Evolutionary conservation across 2,329 filamentous ascomycete genomes (phyloP), one percentile per base, ranked within the genome.

Genomic region (Colletotrichum lini): DNA sequence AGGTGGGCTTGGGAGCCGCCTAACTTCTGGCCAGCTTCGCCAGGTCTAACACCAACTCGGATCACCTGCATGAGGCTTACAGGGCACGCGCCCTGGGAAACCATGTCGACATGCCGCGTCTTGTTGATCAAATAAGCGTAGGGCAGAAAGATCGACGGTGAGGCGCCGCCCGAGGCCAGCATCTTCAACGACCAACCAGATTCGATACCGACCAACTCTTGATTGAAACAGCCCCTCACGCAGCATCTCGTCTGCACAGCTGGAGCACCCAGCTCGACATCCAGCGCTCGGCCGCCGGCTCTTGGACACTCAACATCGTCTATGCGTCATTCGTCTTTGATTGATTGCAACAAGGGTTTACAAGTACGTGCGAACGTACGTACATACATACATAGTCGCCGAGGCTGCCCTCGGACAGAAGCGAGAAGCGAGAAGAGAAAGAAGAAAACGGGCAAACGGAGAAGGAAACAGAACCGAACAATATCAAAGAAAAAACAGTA

Each of bases 51-150:
- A 30, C 30, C 30, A 30, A 30, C 30, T 30, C 21, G 30, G 60
- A 53, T 70, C 68, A 71, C 65, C 68, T n/a, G 68, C 58, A 71
- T 71, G 47, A 68, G 60, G 68, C 65, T 68, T 59, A 50, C 59
- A 61, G 50, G 45, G 2, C 52, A 35, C 30, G 58, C 40, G 35
- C 26, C n/a, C 44, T 42, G n/a, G 40, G 23, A 56, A 38, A 38
- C 23, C 50, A 62, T 57, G 68, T 38, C 49, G 35, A 21, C 35
- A 23, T 52, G 38, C n/a, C 23, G 60, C 21, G n/a, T 16, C 15
- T 40, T 26, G 21, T 42, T 61, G 8, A 49, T 47, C 65, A 63
- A 64, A 68, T 59, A 63, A 71, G 45, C 68, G 53, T 71, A 68
- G 65, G 68, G 68, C 68, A 68, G 50, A 52, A 63, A 63, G 68